Base-by-base conservation (phyloP, 1,284 basidiomycete genomes). In the Puccinia triticina region DNA sequence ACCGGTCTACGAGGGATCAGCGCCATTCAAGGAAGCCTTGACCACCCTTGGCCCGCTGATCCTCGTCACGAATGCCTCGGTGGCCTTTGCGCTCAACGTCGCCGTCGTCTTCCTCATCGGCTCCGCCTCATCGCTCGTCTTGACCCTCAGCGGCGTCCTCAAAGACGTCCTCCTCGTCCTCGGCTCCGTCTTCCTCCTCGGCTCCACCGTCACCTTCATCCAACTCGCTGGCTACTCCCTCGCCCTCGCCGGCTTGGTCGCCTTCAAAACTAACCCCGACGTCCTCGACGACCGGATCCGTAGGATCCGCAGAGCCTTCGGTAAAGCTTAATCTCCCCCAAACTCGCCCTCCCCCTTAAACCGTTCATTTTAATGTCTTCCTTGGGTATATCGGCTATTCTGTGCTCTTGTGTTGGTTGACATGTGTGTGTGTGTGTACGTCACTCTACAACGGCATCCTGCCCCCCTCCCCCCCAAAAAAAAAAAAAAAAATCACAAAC, bases 1-100 rank as follows among this genome's bases (percentile, higher is more conserved):
- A 74, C 88, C 89, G 37, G 85, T 89, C 84, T 86, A 87, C 72
- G 89, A 89, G 84, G 89, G 89, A 57, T 82, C 85, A 1, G 87
- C 86, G 21, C 89, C 89, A 2, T 88, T 89, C 84, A 53, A 83
- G 50, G 84, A 86, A 81, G 86, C 86, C 66, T 84, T 88, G 72
- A 84, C 86, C 64, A 85, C 86, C 29, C 86, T 89, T 61, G 88
- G 89, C 0, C 85, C 87, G 26, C 84, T 88, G 29, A 85, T 88
- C 74, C 86, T 89, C 18, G 76, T 89, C 83, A 84, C 86, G 71
- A 89, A 89, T 85, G 89, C 88, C 0, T 85, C 86, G 26, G 87
- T 88, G 32, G 89, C 89, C 1, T 89, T 89, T 83, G 85, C 86
- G 26, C 86, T 89, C 82, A 89, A 89, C 85, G 86, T 89, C 59